Conservation (phyloP, 768 basidiomycete species). For the Boletus rubroflammeus region DNA sequence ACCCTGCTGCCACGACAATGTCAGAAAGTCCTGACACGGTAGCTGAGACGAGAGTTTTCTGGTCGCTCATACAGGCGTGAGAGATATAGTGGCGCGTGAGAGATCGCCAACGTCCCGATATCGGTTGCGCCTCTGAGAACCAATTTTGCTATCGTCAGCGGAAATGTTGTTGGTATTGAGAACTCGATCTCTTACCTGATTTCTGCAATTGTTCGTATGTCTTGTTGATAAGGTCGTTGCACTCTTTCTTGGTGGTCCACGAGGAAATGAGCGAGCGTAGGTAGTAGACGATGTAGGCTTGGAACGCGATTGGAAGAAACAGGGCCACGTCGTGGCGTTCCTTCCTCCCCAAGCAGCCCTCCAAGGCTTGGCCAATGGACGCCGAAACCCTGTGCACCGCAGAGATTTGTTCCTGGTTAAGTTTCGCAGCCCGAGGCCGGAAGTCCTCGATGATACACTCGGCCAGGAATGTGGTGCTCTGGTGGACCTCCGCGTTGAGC, state of each 20-base stretch:
- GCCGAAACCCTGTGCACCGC: background rate
- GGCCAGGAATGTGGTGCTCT: slow-evolving; percentile 3
- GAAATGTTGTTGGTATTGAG: background rate
- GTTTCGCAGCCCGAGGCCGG: background rate
- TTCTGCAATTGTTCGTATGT: slow-evolving; percentile 5
- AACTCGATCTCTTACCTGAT: background rate
- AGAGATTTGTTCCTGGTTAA: background rate
- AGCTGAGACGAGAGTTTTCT: background rate
- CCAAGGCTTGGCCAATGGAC: slow-evolving; percentile 2
- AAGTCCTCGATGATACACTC: background rate
- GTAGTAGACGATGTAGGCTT: slow-evolving; percentile 1
- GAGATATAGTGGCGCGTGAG: slow-evolving; percentile 6
- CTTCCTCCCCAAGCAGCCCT: background rate
- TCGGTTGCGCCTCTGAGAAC: slow-evolving; percentile 2
- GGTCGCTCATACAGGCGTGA: too few relatives aligned
- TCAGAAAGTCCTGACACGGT: slow-evolving; percentile 1
- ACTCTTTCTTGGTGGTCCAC: slow-evolving; percentile 5
- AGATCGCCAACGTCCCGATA: slow-evolving; percentile 5
- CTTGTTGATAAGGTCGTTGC: background rate
- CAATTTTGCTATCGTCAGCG: background rate
- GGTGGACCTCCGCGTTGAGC: slow-evolving; percentile 12
- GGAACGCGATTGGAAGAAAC: slow-evolving; percentile 10
- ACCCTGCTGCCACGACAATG: slow-evolving; percentile 7
- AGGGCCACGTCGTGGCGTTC: background rate
- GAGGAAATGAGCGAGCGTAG: slow-evolving; percentile 5